Evolutionary conservation across 192 early-diverging fungal species (phyloP).

Genomic region (Fimicolochytrium jonesii): DNA sequence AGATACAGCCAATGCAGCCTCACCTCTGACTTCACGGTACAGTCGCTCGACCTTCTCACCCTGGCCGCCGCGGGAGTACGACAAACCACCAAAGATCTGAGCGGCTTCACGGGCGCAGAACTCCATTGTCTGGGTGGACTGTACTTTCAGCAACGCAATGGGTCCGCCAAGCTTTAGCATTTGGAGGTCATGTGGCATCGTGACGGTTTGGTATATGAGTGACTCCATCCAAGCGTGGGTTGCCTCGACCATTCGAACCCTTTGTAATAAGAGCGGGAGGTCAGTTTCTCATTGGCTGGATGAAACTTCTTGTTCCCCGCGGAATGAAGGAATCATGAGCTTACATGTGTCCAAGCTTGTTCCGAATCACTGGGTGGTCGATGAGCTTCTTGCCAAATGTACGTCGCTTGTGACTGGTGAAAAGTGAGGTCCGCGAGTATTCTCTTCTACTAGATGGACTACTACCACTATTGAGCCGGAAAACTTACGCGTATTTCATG

Average conservation of each 20-base stretch:
- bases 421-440: neutral
- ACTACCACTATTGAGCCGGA: neutral
- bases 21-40: constrained; percentile 74
- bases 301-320: too few relatives aligned
- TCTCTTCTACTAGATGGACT: neutral
- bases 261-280: too few relatives aligned
- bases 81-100: constrained; percentile 86
- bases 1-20: neutral
- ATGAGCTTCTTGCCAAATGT: constrained; percentile 84
- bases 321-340: too few relatives aligned
- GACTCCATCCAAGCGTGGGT: constrained; percentile 81
- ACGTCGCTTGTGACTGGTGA: constrained; percentile 62
- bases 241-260: constrained; percentile 80
- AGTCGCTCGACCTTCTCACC: constrained; percentile 70
- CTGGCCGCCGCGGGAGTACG: constrained; percentile 72
- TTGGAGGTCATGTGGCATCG: constrained; percentile 64
- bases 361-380: constrained; percentile 65
- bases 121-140: constrained; percentile 81
- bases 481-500: constrained; percentile 63
- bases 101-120: constrained; percentile 83
- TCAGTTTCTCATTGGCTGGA: too few relatives aligned
- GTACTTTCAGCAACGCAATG: constrained; percentile 81
- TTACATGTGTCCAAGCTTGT: constrained; percentile 60
- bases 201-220: constrained; percentile 65
- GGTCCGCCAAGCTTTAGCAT: constrained; percentile 78